phyloP scores from a whole-genome alignment of 176 grass and related monocot species.

The Triticum monococcum region DNA sequence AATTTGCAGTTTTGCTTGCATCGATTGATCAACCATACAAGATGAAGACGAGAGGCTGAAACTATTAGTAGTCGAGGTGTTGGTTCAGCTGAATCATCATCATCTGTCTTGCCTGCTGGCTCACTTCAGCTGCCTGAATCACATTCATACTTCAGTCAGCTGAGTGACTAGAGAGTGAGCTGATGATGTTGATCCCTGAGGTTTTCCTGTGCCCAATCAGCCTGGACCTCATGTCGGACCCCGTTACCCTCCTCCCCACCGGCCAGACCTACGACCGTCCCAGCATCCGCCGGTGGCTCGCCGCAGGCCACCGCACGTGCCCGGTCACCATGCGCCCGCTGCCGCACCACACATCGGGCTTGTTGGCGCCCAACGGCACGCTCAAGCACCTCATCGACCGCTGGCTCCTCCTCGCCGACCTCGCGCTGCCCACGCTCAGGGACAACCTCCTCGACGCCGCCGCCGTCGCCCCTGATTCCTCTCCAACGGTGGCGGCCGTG shows the following conservation, averaged over 20 bases:
- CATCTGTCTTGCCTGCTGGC: too few relatives aligned
- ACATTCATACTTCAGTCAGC: neutral
- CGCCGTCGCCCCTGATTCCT: too few relatives aligned
- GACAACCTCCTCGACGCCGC: slow-evolving; percentile 2
- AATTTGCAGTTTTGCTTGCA: too few relatives aligned
- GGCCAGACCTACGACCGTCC: slow-evolving; percentile 24
- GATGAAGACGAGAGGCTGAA: too few relatives aligned
- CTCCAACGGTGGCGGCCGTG: neutral
- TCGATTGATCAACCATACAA: too few relatives aligned
- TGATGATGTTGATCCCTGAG: slow-evolving; percentile 21
- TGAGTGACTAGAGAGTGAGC: neutral
- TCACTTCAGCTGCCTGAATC: neutral
- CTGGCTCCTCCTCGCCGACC: slow-evolving; percentile 17
- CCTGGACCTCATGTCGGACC: slow-evolving; percentile 31
- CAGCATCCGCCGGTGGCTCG: slow-evolving; percentile 31
- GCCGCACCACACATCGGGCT: neutral
- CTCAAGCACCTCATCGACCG: slow-evolving; percentile 35
- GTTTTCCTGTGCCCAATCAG: slow-evolving; percentile 32
- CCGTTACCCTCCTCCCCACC: slow-evolving; percentile 13
- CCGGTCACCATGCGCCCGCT: slow-evolving; percentile 41
- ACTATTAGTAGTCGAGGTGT: neutral
- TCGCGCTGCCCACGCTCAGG: neutral
- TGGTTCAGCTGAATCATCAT: neutral
- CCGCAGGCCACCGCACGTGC: slow-evolving; percentile 22
- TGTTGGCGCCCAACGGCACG: slow-evolving; percentile 32